These are phyloP conservation scores for Polytrichum formosum DNA, from an alignment of 225 moss, liverwort and hornwort genomes.

Conservation along the genomic window DNA sequence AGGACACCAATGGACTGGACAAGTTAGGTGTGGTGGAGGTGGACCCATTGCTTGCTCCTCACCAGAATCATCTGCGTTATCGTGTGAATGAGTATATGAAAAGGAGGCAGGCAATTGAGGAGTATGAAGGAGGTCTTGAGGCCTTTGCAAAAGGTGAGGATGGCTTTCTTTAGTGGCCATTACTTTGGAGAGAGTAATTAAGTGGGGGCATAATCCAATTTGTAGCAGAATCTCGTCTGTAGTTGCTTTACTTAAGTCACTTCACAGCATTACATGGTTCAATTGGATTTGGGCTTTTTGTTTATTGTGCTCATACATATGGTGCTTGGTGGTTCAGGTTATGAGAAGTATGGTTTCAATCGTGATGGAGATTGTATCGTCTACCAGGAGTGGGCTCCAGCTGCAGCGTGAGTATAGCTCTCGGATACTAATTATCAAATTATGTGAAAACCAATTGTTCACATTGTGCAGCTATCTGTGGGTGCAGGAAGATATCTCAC, in stretches of 20 bases:
- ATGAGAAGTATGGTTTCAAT: constrained; percentile 79
- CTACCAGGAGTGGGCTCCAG: constrained; percentile 85
- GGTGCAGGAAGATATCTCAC: too few relatives aligned
- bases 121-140: constrained; percentile 76
- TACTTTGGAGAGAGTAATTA: too few relatives aligned
- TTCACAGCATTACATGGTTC: too few relatives aligned
- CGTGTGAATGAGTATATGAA: constrained; percentile 59
- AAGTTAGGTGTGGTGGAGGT: constrained; percentile 81
- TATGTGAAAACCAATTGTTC: background rate
- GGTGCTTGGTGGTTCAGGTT: constrained; percentile 40
- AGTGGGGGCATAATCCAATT: too few relatives aligned
- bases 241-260: too few relatives aligned
- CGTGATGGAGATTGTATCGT: constrained; percentile 60
- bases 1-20: constrained; percentile 60
- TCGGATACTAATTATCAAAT: background rate
- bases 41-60: constrained; percentile 70
- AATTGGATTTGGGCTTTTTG: too few relatives aligned
- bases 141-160: constrained; percentile 70
- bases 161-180: background rate
- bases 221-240: too few relatives aligned
- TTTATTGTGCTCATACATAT: too few relatives aligned
- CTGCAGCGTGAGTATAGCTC: constrained; percentile 63
- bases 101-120: constrained; percentile 65
- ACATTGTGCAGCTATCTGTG: too few relatives aligned
- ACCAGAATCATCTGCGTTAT: constrained; percentile 64